Evolutionary conservation across 2,329 filamentous ascomycete species (phyloP).

Genomic region (Trichothecium sympodiale): DNA sequence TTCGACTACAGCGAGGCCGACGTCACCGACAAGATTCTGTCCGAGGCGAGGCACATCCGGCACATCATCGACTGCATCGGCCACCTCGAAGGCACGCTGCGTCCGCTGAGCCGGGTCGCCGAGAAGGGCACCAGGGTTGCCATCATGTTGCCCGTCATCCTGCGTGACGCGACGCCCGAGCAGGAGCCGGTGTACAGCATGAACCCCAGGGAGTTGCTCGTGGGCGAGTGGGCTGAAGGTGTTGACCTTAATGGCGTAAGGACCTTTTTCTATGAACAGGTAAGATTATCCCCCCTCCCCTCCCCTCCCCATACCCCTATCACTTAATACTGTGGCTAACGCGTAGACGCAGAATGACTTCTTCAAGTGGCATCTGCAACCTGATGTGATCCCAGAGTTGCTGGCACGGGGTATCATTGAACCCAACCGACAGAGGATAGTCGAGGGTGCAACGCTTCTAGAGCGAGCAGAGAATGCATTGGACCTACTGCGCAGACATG

Average conservation of each 20-base stretch:
- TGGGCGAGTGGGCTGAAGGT: constrained; percentile 36
- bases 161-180: constrained; percentile 36
- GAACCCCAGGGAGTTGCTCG: constrained; percentile 31
- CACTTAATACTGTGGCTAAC: neutral
- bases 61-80: constrained; percentile 47
- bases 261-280: constrained; percentile 41
- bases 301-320: constrained; percentile 3
- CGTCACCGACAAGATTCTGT: constrained; percentile 23
- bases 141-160: constrained; percentile 48
- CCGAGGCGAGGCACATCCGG: constrained; percentile 21
- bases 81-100: constrained; percentile 32
- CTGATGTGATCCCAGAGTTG: constrained; percentile 37
- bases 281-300: constrained; percentile 14
- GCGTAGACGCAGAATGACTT: constrained; percentile 31
- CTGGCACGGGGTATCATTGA: constrained; percentile 21
- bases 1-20: constrained; percentile 34
- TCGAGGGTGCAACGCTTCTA: constrained; percentile 21
- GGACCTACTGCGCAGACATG: constrained; percentile 17
- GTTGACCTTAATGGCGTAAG: constrained; percentile 42
- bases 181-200: constrained; percentile 41
- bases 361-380: constrained; percentile 38
- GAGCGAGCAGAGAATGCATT: constrained; percentile 22
- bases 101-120: constrained; percentile 38
- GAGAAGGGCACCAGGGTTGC: constrained; percentile 39
- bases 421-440: constrained; percentile 23